These are phyloP conservation scores for Ceratobasidium papillatum DNA, from an alignment of 1,284 basidiomycete species.

Conservation along the genomic window DNA sequence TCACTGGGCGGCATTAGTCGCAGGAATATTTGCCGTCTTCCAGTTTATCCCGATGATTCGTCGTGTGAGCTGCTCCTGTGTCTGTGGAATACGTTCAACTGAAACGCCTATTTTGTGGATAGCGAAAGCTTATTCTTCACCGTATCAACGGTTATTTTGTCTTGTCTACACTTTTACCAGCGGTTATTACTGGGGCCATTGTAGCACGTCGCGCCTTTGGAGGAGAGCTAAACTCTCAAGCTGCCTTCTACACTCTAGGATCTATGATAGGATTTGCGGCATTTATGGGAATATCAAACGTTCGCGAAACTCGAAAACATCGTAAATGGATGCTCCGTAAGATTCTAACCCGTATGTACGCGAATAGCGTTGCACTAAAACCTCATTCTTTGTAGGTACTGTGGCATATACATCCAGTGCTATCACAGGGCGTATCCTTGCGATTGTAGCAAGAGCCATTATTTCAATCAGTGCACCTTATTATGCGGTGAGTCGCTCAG, in stretches of 20 bases:
- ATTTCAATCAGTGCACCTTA: conserved; percentile 32
- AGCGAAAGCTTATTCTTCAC: conserved; percentile 43
- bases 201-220: conserved; percentile 42
- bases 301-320: conserved; percentile 40
- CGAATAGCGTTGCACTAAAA: neutral
- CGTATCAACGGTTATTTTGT: conserved; percentile 42
- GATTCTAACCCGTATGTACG: neutral
- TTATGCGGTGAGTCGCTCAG: conserved; percentile 32
- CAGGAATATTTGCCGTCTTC: conserved; percentile 42
- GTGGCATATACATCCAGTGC: conserved; percentile 27
- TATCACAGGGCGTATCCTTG: conserved; percentile 40
- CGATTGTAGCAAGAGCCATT: conserved; percentile 23
- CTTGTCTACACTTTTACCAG: conserved; percentile 30
- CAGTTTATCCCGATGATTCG: conserved; percentile 45
- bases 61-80: conserved; percentile 32
- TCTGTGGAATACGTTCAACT: too few relatives aligned
- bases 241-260: conserved; percentile 32
- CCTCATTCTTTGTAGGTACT: conserved; percentile 19
- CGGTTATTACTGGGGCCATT: conserved; percentile 32
- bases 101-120: neutral
- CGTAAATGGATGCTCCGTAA: conserved; percentile 44
- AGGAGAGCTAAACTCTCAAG: conserved; percentile 32
- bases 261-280: conserved; percentile 39
- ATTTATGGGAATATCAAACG: conserved; percentile 34
- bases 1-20: conserved; percentile 12